Evolutionary conservation across 768 basidiomycete species (phyloP).

Genomic region (Trichaptum fuscoviolaceum): DNA sequence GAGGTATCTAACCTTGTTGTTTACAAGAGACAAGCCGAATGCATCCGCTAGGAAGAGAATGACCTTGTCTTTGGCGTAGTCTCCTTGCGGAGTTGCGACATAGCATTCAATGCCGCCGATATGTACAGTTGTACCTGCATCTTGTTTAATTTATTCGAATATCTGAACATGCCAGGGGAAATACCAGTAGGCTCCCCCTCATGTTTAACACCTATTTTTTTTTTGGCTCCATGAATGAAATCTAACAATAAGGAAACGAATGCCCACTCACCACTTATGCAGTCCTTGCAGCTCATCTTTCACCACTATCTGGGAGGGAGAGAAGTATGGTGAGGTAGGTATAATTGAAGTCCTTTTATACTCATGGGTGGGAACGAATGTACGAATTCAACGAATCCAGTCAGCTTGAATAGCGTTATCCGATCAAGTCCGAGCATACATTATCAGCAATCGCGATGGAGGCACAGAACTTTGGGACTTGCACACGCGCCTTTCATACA

Average conservation of each 20-base stretch:
- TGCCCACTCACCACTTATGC: slow-evolving; percentile 41
- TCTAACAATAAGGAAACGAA: neutral
- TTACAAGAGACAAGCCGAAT: slow-evolving; percentile 29
- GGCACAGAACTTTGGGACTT: neutral
- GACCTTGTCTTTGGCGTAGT: slow-evolving; percentile 36
- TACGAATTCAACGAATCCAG: neutral
- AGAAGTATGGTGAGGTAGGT: neutral
- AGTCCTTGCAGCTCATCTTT: slow-evolving; percentile 38
- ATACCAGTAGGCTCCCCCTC: slow-evolving; percentile 32
- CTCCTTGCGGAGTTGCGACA: slow-evolving; percentile 33
- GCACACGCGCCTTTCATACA: neutral
- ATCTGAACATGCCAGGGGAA: neutral
- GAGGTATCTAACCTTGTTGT: slow-evolving; percentile 23
- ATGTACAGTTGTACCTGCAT: slow-evolving; percentile 26
- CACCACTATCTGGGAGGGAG: neutral
- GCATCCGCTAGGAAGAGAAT: slow-evolving; percentile 36
- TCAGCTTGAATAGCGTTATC: neutral
- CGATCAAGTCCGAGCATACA: neutral
- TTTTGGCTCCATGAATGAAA: neutral
- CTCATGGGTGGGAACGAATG: no score
- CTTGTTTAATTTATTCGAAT: neutral
- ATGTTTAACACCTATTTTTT: slow-evolving; percentile 26
- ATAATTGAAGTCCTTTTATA: neutral
- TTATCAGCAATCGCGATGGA: neutral
- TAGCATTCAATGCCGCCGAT: slow-evolving; percentile 36